Conservation (phyloP, 1,284 basidiomycete species). For the Wallemia hederae region DNA sequence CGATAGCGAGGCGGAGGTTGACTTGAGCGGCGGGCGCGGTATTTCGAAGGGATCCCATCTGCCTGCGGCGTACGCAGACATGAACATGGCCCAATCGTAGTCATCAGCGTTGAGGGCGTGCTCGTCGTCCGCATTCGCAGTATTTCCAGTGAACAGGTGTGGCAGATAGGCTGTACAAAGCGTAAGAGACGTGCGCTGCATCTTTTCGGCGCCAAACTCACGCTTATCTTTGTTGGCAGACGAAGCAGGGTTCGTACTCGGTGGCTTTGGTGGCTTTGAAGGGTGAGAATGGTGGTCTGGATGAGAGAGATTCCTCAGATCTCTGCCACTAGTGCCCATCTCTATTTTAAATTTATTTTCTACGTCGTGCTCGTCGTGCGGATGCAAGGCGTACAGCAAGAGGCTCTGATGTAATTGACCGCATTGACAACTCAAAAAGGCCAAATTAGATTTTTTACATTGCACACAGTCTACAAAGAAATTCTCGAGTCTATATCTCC, state of each 20-base stretch:
- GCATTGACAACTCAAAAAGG: too few relatives aligned
- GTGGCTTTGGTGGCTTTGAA: neutral
- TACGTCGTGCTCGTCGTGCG: neutral
- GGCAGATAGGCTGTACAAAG: neutral
- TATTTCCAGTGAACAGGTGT: neutral
- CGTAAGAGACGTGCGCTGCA: neutral
- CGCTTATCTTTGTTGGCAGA: neutral
- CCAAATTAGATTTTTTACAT: too few relatives aligned
- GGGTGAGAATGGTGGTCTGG: neutral
- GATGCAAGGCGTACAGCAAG: neutral
- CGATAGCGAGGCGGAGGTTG: constrained; percentile 4
- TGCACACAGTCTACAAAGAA: too few relatives aligned
- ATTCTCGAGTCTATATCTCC: too few relatives aligned
- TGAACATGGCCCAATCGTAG: neutral
- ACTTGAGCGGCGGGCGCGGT: constrained; percentile 27
- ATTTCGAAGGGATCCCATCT: constrained; percentile 50
- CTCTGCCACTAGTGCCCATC: neutral
- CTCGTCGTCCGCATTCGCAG: neutral
- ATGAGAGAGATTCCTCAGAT: neutral
- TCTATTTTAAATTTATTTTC: neutral
- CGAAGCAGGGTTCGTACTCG: neutral
- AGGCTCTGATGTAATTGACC: neutral
- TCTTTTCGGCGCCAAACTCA: neutral
- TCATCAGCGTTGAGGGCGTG: neutral
- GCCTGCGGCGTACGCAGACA: constrained; percentile 26